Evolutionary conservation across 176 grass and related monocot genomes (phyloP).

Genomic region (Alloteropsis semialata): DNA sequence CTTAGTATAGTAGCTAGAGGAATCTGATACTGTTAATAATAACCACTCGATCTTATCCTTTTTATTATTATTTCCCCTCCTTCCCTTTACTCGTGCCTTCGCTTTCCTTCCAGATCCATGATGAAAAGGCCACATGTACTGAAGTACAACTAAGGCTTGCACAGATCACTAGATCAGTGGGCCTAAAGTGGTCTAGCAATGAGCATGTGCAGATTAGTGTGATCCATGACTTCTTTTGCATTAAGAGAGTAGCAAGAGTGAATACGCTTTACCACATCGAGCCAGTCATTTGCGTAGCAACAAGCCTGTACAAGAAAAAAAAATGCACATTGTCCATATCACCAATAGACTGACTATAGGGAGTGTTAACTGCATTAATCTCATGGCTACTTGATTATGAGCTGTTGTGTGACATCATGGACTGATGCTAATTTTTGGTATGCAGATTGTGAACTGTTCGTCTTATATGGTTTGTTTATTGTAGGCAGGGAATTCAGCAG

Average conservation of each 20-base stretch:
- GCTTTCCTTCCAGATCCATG: conserved; percentile 37
- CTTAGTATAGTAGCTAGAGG: neutral
- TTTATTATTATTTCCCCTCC: neutral
- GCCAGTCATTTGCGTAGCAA: neutral
- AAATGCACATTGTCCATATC: neutral
- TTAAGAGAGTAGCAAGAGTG: neutral
- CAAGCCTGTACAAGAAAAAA: neutral
- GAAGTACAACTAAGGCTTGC: neutral
- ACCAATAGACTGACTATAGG: neutral
- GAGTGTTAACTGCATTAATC: neutral
- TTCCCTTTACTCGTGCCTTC: conserved; percentile 15
- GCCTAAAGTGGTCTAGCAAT: neutral
- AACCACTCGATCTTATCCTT: conserved; percentile 21
- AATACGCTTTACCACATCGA: neutral
- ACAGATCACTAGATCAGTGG: conserved; percentile 23
- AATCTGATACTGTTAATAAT: conserved; percentile 28
- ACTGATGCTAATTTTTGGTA: neutral
- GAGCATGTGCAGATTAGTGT: conserved; percentile 33
- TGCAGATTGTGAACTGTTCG: too few relatives aligned
- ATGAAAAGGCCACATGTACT: conserved; percentile 25
- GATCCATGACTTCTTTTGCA: neutral
- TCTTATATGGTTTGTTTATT: neutral
- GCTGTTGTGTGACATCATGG: neutral
- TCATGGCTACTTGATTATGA: neutral
- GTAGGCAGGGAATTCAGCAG: conserved; percentile 89